Conservation (phyloP, 2,329 filamentous ascomycete genomes). For the Claviceps cyperi region DNA sequence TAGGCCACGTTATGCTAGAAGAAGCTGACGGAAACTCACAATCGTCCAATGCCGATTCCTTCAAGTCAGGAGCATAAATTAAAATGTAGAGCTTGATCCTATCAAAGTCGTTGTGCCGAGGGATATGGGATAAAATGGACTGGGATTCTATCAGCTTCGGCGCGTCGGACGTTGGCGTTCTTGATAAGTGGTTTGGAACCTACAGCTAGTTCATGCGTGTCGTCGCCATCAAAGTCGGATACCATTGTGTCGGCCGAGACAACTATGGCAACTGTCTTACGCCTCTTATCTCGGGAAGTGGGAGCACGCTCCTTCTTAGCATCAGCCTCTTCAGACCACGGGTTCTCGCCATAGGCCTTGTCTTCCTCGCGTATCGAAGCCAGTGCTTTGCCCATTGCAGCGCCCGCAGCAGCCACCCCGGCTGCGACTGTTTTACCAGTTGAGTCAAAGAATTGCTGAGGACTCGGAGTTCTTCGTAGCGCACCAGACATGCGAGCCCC, state of each 20-base stretch:
- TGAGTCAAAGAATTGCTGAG: constrained; percentile 75
- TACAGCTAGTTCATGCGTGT: constrained; percentile 69
- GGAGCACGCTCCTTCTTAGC: constrained; percentile 38
- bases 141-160: constrained; percentile 19
- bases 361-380: constrained; percentile 76
- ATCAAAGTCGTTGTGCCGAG: constrained; percentile 58
- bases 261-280: constrained; percentile 75
- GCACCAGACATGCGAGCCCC: constrained; percentile 68
- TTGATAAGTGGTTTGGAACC: constrained; percentile 20
- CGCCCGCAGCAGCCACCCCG: constrained; percentile 69
- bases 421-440: constrained; percentile 71
- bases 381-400: constrained; percentile 68
- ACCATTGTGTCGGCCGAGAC: constrained; percentile 62
- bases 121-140: constrained; percentile 83
- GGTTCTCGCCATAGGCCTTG: constrained; percentile 67
- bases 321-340: constrained; percentile 84
- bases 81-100: constrained; percentile 70
- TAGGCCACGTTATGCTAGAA: constrained; percentile 71
- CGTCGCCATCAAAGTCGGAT: constrained; percentile 43
- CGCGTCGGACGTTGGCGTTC: not conserved
- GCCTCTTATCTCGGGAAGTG: constrained; percentile 30
- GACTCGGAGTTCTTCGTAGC: constrained; percentile 68
- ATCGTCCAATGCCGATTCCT: constrained; percentile 45
- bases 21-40: constrained; percentile 44
- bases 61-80: constrained; percentile 73